A percentile compares a stretch with the other conserved stretches of the same genome.
These are phyloP conservation scores for Aureobasidium sp. DNA, from an alignment of 2,329 filamentous ascomycete species.

Conservation along the genomic window DNA sequence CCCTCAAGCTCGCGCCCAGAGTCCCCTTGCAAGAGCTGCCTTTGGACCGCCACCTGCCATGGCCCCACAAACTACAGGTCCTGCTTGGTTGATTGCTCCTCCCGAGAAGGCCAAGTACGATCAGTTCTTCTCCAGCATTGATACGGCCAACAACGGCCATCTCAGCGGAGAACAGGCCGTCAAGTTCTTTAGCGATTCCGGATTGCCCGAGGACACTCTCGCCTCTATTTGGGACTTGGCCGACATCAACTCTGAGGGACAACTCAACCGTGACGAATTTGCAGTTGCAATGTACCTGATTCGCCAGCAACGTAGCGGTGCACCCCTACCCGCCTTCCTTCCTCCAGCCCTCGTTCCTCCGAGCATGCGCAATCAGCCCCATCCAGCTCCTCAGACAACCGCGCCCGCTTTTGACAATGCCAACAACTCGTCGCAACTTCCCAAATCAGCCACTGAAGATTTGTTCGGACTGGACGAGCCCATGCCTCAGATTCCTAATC, in stretches of 20 bases:
- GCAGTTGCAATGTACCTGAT: conserved; percentile 97
- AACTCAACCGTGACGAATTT: conserved; percentile 82
- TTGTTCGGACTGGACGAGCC: conserved; percentile 84
- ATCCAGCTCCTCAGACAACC: conserved; percentile 41
- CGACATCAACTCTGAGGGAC: conserved; percentile 85
- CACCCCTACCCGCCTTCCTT: conserved; percentile 65
- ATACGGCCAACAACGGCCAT: conserved; percentile 70
- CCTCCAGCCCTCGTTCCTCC: conserved; percentile 80
- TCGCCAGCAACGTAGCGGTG: conserved; percentile 71
- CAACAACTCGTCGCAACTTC: conserved; percentile 39
- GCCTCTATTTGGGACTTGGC: conserved; percentile 97
- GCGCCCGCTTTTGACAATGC: conserved; percentile 48
- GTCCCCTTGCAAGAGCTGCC: conserved; percentile 46
- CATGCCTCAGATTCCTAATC: conserved; percentile 40
- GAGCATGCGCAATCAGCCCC: conserved; percentile 62
- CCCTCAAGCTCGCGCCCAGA: conserved; percentile 50
- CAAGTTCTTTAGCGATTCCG: conserved; percentile 86
- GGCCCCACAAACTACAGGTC: conserved; percentile 48
- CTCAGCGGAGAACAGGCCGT: conserved; percentile 95
- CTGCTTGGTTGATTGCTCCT: conserved; percentile 76
- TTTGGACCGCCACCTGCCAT: conserved; percentile 44
- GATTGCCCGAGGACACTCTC: conserved; percentile 77
- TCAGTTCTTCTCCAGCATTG: conserved; percentile 73
- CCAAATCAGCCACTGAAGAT: conserved; percentile 84
- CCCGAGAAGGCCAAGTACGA: conserved; percentile 86